phyloP scores from a whole-genome alignment of 2,329 filamentous ascomycete genomes.

The Thielaviopsis cerberus region DNA sequence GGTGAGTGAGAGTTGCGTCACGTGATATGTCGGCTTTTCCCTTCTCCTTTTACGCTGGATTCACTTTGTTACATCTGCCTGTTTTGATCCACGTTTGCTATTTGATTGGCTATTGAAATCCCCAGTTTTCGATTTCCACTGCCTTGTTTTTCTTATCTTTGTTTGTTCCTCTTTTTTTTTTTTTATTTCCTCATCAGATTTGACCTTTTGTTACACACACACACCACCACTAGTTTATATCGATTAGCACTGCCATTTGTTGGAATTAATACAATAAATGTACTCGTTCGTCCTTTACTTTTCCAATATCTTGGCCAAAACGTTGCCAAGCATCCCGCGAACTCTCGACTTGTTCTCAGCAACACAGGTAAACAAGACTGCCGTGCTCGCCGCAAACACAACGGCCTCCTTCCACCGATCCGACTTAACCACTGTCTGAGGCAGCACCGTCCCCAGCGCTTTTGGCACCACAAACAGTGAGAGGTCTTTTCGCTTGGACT shows the following conservation, averaged over 20 bases:
- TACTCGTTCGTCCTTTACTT: conserved; percentile 13
- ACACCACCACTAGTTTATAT: background rate
- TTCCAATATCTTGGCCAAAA: conserved; percentile 34
- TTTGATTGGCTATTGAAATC: background rate
- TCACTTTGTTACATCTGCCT: background rate
- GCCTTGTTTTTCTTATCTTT: background rate
- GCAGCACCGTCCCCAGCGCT: conserved; percentile 56
- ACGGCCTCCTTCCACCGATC: conserved; percentile 53
- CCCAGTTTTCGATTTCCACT: background rate
- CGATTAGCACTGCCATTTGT: background rate
- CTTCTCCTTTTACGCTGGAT: background rate
- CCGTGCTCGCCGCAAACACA: conserved; percentile 48
- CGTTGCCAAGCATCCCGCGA: conserved; percentile 46
- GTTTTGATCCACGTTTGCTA: background rate
- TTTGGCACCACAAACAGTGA: conserved; percentile 65
- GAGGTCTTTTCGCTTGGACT: conserved; percentile 50
- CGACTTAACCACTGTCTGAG: conserved; percentile 28
- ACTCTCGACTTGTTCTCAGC: conserved; percentile 44
- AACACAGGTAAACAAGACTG: conserved; percentile 50
- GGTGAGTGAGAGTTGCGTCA: background rate
- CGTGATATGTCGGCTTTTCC: background rate
- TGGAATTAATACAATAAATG: too few species aligned
- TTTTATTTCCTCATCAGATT: background rate
- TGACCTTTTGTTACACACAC: background rate
- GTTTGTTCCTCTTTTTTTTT: too few species aligned